Evolutionary conservation across 2,329 filamentous ascomycete genomes (phyloP).

Genomic region (Hortaea werneckii): DNA sequence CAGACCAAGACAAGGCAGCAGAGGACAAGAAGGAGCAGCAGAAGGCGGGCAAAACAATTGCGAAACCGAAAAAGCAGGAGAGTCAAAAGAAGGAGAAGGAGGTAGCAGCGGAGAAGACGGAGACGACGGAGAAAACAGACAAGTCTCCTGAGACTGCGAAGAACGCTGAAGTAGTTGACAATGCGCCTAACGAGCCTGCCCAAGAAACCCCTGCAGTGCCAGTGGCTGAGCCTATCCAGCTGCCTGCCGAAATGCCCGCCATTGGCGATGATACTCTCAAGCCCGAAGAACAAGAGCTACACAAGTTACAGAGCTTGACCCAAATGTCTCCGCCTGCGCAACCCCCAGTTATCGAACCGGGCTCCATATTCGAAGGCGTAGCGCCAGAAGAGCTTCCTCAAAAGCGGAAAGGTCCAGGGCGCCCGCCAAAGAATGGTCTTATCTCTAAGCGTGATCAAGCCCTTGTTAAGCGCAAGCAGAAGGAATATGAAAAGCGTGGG

Average conservation of each 20-base stretch:
- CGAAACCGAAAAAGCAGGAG: slow-evolving; percentile 9
- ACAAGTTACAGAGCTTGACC: neutral
- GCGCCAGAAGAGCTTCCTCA: slow-evolving; percentile 35
- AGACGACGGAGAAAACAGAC: slow-evolving; percentile 15
- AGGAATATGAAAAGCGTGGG: slow-evolving; percentile 26
- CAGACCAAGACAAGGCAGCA: slow-evolving; percentile 9
- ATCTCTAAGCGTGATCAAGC: slow-evolving; percentile 63
- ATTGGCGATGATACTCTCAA: neutral
- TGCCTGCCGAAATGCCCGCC: neutral
- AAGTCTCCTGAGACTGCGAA: slow-evolving; percentile 4
- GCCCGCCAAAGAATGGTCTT: slow-evolving; percentile 71
- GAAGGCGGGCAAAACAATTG: neutral
- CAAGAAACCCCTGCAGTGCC: neutral
- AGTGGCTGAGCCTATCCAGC: neutral
- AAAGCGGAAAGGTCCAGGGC: slow-evolving; percentile 65
- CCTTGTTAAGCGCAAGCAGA: slow-evolving; percentile 25
- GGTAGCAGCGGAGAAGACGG: slow-evolving; percentile 9
- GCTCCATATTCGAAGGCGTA: slow-evolving; percentile 22
- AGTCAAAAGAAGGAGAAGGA: slow-evolving; percentile 1
- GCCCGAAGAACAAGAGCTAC: neutral
- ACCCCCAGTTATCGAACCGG: slow-evolving; percentile 15
- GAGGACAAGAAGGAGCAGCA: slow-evolving; percentile 7
- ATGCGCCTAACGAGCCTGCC: neutral
- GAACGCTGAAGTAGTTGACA: slow-evolving; percentile 1
- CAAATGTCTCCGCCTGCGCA: slow-evolving; percentile 8